Conservation (phyloP, 2,329 filamentous ascomycete species). For the Colletotrichum sp. region DNA sequence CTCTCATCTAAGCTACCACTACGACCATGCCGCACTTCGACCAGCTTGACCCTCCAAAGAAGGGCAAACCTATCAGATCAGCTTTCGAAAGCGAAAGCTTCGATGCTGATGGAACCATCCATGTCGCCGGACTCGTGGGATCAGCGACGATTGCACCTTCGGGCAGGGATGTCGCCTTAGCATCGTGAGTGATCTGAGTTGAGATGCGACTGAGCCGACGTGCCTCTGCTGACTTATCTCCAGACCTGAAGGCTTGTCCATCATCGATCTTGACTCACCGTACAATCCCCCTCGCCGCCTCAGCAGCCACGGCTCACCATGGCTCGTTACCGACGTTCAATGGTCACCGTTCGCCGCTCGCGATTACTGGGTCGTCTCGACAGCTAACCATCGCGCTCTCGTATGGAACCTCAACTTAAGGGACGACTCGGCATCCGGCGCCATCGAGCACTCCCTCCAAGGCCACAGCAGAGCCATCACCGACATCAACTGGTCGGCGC, state of each 20-base stretch:
- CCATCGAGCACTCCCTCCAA: constrained; percentile 87
- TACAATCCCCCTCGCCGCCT: constrained; percentile 87
- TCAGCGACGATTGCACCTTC: constrained; percentile 93
- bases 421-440: constrained; percentile 71
- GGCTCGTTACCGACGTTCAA: constrained; percentile 94
- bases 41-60: constrained; percentile 53
- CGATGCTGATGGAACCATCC: constrained; percentile 82
- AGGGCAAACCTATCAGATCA: constrained; percentile 65
- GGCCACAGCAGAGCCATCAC: constrained; percentile 87
- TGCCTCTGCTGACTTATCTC: not conserved
- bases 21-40: constrained; percentile 55
- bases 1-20: constrained; percentile 9
- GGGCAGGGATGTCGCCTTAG: constrained; percentile 87
- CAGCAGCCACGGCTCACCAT: constrained; percentile 82
- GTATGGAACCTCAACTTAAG: constrained; percentile 90
- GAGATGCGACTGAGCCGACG: not conserved
- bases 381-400: constrained; percentile 91
- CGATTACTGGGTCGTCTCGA: constrained; percentile 93
- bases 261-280: constrained; percentile 90
- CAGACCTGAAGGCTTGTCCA: constrained; percentile 83
- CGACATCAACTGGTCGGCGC: constrained; percentile 94
- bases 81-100: constrained; percentile 89
- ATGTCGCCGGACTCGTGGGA: constrained; percentile 81
- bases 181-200: constrained; percentile 61
- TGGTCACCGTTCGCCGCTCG: constrained; percentile 93